Evolutionary conservation across 2,329 filamentous ascomycete genomes (phyloP), one percentile per base, ranked within the genome.

Genomic region (Lizonia empirigonia): DNA sequence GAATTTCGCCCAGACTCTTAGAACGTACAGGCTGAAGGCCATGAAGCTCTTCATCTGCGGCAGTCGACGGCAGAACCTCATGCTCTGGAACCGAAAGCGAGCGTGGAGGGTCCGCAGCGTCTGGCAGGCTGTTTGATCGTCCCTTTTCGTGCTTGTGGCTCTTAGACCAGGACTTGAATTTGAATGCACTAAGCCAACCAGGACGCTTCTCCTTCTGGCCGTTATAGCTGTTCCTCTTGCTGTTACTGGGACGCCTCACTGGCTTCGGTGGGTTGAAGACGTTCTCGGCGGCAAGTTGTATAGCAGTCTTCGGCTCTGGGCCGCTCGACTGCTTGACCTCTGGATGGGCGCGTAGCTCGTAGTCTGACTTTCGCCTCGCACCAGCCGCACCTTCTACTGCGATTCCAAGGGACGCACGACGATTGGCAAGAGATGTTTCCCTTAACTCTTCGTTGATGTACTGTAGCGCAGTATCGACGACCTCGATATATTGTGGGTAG

Each of bases 401-500:
- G 8, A 32, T 41, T 16, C 58, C 44, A 4, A 63, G 50, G 13
- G 58, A 53, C 10, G 58, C 60, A 12, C 63, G 62, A 16, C 60
- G 44, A 10, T 47, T 50, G 2, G 53, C 62, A 5, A 69, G 60
- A 15, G 52, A 56, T 3, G 61, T 55, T 23, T 67, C 70, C 32
- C 60, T 59, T 19, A 72, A 48, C 53, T 72, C 70, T 13, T 71
- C 63, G 27, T 65, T 70, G 49, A 79, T 73, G 53, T 80, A 75
- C 44, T 74, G 71, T 44, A 79, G 60, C 1, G 77, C 77, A 26
- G 66, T 67, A 44, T 77, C 70, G 7, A 71, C 71, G 7, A 76
- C 75, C 4, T 70, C 65, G 12, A 75, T 62, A 52, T 78, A 78
- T 51, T 77, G 72, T 5, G 77, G 77, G 46, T 79, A 79, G 37